Conservation (phyloP, 1,284 basidiomycete species). For the Thelephora terrestris region DNA sequence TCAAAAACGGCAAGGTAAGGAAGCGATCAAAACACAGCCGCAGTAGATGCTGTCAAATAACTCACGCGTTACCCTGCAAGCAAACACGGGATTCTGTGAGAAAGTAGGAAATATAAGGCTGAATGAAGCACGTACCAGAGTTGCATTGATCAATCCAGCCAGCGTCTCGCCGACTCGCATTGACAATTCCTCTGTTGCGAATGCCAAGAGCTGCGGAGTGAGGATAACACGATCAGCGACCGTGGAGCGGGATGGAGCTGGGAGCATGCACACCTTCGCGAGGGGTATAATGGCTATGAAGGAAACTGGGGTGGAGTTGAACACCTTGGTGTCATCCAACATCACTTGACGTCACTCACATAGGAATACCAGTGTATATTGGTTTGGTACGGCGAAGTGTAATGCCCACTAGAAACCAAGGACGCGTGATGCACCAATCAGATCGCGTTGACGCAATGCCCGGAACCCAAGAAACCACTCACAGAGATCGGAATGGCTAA, state of each 20-base stretch:
- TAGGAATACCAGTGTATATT: slow-evolving; percentile 60
- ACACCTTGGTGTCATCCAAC: not conserved
- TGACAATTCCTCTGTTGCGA: slow-evolving; percentile 83
- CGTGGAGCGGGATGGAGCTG: not conserved
- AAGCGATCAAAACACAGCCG: not conserved
- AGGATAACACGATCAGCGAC: not conserved
- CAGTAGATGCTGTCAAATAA: slow-evolving; percentile 8
- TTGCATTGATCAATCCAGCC: slow-evolving; percentile 80
- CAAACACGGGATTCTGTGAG: slow-evolving; percentile 6
- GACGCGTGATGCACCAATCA: not conserved
- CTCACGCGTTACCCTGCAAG: slow-evolving; percentile 66
- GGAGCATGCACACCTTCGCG: slow-evolving; percentile 44
- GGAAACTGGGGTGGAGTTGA: slow-evolving; percentile 34
- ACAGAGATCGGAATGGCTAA: slow-evolving; percentile 64
- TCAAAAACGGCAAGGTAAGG: not conserved
- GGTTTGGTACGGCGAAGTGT: slow-evolving; percentile 43
- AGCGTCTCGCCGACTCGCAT: slow-evolving; percentile 78
- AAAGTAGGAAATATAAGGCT: not conserved
- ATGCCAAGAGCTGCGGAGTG: slow-evolving; percentile 56
- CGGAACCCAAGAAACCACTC: slow-evolving; percentile 36
- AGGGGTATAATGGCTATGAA: slow-evolving; percentile 67
- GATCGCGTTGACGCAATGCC: slow-evolving; percentile 24
- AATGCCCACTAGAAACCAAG: slow-evolving; percentile 51
- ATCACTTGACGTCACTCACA: slow-evolving; percentile 34
- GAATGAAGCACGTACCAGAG: slow-evolving; percentile 42